Evolutionary conservation across 306 rosid genomes (phyloP), one percentile per base, ranked within the genome.

Genomic region (Hylodesmum podocarpum): DNA sequence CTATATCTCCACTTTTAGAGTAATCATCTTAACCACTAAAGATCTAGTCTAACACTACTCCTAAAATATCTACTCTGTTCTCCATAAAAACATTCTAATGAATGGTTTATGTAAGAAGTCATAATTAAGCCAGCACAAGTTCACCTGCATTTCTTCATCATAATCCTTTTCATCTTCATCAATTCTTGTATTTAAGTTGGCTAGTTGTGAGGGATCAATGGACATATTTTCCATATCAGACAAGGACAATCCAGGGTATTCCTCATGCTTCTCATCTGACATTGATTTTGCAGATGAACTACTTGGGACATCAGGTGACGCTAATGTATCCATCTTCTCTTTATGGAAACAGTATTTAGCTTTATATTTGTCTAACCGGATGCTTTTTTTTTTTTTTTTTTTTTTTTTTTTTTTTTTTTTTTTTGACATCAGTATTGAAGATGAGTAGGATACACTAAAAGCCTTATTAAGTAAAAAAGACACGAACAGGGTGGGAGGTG

Each of bases 131-230:
- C 15, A 41, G 53, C 8, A 15, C 43, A 65, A 15, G 76, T 61
- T 46, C 31, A 46, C 55, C 70, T 81, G 81, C 19, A 40, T 39
- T 72, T 90, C 92, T 81, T 85, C 93, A 58, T 91, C 97, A 44
- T 93, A 93, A 81, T 93, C 98, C 81, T 93, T 95, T 66, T 86
- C 94, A 10, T 91, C 96, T 73, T 90, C 94, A 33, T 89, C 95
- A 25, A 85, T 43, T 43, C 70, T 80, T 73, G 80, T 54, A 66
- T 72, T 75, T 53, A 93, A 61, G 86, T 78, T 84, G 40, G 89
- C 92, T 18, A n/a, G n/a, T 62, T 87, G 97, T 8, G 81, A 2
- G 16, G 92, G 92, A 84, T 93, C 91, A 74, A 89, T 83, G 70
- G 80, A 63, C 77, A 88, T 86, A 54, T 80, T 83, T 67, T 87